Conservation (phyloP, 2,329 filamentous ascomycete genomes). For the Fusarium proliferatum region DNA sequence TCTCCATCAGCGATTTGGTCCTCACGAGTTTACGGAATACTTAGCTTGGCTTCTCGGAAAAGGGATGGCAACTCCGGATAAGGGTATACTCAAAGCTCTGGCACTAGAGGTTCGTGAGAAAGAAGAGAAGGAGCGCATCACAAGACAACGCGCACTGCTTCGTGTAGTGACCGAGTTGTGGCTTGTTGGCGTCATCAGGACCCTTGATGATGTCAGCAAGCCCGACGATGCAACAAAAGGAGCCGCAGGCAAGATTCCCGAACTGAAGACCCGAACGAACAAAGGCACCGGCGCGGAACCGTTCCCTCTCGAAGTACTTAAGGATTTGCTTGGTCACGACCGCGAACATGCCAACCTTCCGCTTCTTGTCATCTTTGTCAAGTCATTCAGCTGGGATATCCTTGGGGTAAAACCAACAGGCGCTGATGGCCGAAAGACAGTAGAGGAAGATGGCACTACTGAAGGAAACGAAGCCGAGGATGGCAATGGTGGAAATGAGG, state of each 20-base stretch:
- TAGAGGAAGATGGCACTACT: constrained; percentile 82
- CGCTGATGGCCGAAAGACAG: constrained; percentile 82
- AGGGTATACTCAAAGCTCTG: constrained; percentile 80
- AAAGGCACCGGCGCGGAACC: constrained; percentile 81
- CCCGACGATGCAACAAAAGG: constrained; percentile 73
- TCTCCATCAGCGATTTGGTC: constrained; percentile 94
- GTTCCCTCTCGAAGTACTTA: constrained; percentile 96
- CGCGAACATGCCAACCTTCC: constrained; percentile 92
- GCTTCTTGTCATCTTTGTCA: constrained; percentile 93
- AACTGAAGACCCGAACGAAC: constrained; percentile 65
- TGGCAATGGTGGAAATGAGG: constrained; percentile 39
- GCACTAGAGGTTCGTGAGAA: constrained; percentile 86
- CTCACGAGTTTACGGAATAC: constrained; percentile 88
- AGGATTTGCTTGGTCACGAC: constrained; percentile 94
- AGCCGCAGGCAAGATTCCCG: constrained; percentile 71
- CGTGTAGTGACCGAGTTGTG: constrained; percentile 95
- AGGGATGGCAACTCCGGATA: constrained; percentile 91
- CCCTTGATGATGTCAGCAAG: constrained; percentile 74
- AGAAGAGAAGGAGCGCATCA: constrained; percentile 93
- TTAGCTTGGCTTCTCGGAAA: constrained; percentile 93
- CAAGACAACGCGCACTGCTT: constrained; percentile 85
- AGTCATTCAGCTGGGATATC: constrained; percentile 95
- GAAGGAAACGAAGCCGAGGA: constrained; percentile 53
- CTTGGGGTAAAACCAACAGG: constrained; percentile 79
- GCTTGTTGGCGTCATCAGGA: constrained; percentile 89